Conservation (phyloP, 768 basidiomycete genomes). For the Boletus pseudo-olivaceus region DNA sequence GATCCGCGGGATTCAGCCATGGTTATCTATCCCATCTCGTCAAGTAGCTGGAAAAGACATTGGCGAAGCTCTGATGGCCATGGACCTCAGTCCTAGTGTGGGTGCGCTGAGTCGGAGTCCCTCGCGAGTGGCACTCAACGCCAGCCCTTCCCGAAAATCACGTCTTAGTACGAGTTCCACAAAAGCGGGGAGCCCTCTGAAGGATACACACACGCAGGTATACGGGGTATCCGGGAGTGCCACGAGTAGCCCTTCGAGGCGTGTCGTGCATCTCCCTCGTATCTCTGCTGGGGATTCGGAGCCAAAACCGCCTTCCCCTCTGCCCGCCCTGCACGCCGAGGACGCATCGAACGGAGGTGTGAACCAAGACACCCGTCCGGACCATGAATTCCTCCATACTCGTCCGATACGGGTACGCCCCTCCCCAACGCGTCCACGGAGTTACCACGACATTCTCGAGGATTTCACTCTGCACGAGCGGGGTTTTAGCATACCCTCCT, state of each 20-base stretch:
- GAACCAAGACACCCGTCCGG: constrained; percentile 2
- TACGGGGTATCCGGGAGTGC: constrained; percentile 10
- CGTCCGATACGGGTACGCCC: constrained; percentile 32
- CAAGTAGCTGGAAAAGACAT: constrained; percentile 17
- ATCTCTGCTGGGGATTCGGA: constrained; percentile 17
- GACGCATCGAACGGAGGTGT: not conserved
- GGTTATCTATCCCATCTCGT: constrained; percentile 29
- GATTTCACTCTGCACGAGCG: constrained; percentile 48
- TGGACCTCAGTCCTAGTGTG: constrained; percentile 26
- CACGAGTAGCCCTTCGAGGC: constrained; percentile 21
- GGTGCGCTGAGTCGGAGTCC: constrained; percentile 23
- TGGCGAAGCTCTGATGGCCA: constrained; percentile 38
- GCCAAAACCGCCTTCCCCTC: constrained; percentile 6
- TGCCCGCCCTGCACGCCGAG: not conserved
- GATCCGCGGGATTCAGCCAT: constrained; percentile 23
- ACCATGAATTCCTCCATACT: constrained; percentile 1
- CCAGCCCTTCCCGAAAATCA: constrained; percentile 24
- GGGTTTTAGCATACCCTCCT: constrained; percentile 28
- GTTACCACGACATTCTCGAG: constrained; percentile 64
- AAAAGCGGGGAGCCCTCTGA: constrained; percentile 17
- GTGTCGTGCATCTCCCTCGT: constrained; percentile 20
- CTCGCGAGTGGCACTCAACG: constrained; percentile 15
- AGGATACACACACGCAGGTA: constrained; percentile 8
- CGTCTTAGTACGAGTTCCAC: constrained; percentile 24
- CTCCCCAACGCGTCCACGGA: constrained; percentile 49